Percentiles rank a stretch among this genome's conserved stretches.
These are phyloP conservation scores for Artemisia argyi DNA, from an alignment of 129 eudicot species.

Conservation along the genomic window DNA sequence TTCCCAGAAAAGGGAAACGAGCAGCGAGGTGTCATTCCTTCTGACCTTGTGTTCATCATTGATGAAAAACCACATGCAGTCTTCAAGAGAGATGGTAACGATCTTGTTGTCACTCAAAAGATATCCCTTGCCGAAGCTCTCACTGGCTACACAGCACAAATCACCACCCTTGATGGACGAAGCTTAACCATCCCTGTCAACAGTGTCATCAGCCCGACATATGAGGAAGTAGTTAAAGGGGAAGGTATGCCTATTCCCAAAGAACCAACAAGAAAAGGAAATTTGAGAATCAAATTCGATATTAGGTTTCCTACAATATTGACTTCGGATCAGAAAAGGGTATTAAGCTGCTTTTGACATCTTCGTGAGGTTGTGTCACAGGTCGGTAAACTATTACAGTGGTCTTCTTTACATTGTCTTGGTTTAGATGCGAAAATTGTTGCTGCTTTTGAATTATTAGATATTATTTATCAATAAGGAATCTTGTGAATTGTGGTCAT, in stretches of 20 bases:
- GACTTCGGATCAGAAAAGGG: constrained; percentile 86
- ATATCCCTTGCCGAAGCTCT: constrained; percentile 77
- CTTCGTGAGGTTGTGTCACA: constrained; percentile 21
- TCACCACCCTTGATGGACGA: constrained; percentile 80
- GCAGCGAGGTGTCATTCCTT: constrained; percentile 75
- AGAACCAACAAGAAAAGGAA: constrained; percentile 74
- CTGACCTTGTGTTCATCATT: constrained; percentile 77
- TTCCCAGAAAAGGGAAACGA: constrained; percentile 85
- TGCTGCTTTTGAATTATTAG: background rate
- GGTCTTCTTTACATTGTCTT: background rate
- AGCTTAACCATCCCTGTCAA: constrained; percentile 53
- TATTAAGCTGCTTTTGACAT: constrained; percentile 58
- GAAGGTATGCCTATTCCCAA: constrained; percentile 95
- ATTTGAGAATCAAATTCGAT: constrained; percentile 69
- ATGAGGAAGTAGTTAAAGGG: constrained; percentile 84
- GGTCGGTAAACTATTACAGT: background rate
- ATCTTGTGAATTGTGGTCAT: constrained; percentile 13
- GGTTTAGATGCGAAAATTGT: background rate
- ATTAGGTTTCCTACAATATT: constrained; percentile 78
- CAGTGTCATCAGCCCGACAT: constrained; percentile 55
- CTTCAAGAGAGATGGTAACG: constrained; percentile 82
- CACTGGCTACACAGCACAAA: constrained; percentile 77
- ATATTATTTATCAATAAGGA: constrained; percentile 13
- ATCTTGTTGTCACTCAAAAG: constrained; percentile 73
- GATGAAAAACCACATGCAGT: constrained; percentile 80